Conservation (phyloP, 2,329 filamentous ascomycete genomes). For the Pseudocercospora fijiensis region DNA sequence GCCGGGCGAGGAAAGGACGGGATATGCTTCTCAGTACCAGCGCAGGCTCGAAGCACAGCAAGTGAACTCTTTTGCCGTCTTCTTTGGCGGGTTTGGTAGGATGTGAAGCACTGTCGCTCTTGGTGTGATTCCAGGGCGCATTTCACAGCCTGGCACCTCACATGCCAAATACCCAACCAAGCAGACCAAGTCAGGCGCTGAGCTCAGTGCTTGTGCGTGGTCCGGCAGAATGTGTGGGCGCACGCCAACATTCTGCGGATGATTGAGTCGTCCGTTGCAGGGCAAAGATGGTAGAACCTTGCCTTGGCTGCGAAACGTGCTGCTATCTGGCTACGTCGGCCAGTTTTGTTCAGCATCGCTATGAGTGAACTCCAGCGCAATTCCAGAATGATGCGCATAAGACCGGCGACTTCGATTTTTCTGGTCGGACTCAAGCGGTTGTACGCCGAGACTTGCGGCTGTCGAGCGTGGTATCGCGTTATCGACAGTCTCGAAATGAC, state of each 20-base stretch:
- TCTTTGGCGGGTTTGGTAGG: neutral
- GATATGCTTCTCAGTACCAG: neutral
- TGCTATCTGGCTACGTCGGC: neutral
- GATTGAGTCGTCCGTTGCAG: neutral
- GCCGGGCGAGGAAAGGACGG: neutral
- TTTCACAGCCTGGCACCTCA: no score
- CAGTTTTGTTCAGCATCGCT: neutral
- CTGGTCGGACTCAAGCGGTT: neutral
- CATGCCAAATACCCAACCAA: no score
- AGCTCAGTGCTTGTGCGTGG: neutral
- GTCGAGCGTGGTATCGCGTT: neutral
- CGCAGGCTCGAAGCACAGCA: neutral
- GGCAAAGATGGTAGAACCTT: neutral
- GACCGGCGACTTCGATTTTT: neutral
- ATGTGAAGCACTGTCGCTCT: neutral
- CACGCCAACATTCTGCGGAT: neutral
- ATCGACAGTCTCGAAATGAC: slow-evolving; percentile 1
- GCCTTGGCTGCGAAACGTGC: neutral
- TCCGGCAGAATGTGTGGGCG: neutral
- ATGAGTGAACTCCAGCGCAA: neutral
- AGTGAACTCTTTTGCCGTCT: neutral
- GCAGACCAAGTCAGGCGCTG: neutral
- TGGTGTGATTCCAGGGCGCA: no score
- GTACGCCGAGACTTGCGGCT: neutral
- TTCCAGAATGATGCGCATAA: neutral